Conservation (phyloP, 179 eudicot genomes). For the Kewa caespitosa region DNA sequence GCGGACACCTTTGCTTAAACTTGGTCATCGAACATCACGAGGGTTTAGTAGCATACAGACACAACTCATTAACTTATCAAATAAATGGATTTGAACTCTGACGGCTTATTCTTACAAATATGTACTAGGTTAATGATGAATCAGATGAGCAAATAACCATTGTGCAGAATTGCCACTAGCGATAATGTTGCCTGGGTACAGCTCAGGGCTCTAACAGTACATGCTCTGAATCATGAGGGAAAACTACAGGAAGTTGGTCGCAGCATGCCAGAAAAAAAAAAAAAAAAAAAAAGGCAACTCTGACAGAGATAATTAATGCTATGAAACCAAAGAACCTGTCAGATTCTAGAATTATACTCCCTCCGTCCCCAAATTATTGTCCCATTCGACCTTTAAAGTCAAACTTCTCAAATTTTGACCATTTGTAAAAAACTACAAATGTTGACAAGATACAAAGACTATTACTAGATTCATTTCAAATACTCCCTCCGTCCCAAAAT, state of each 20-base stretch:
- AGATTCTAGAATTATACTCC: too few species aligned
- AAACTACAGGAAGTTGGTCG: not conserved
- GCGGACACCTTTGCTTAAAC: not conserved
- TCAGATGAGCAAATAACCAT: not conserved
- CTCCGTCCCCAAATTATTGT: too few species aligned
- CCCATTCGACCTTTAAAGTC: too few species aligned
- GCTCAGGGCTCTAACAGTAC: not conserved
- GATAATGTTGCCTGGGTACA: not conserved
- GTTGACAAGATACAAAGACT: too few species aligned
- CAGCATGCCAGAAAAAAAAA: not conserved
- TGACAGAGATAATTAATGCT: not conserved
- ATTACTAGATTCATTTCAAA: too few species aligned
- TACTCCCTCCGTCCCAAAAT: too few species aligned
- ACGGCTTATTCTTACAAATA: not conserved
- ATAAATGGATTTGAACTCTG: constrained; percentile 1
- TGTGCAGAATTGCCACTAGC: not conserved
- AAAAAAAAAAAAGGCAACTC: not conserved
- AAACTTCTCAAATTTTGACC: too few species aligned
- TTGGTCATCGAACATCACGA: not conserved
- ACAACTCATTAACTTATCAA: not conserved
- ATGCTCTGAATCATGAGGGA: not conserved
- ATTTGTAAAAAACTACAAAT: too few species aligned
- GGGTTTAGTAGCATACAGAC: not conserved
- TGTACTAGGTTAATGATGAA: not conserved
- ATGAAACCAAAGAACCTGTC: not conserved